Evolutionary conservation across 2,329 filamentous ascomycete genomes (phyloP), one percentile per base, ranked within the genome.

Genomic region (Helotiales sp.): DNA sequence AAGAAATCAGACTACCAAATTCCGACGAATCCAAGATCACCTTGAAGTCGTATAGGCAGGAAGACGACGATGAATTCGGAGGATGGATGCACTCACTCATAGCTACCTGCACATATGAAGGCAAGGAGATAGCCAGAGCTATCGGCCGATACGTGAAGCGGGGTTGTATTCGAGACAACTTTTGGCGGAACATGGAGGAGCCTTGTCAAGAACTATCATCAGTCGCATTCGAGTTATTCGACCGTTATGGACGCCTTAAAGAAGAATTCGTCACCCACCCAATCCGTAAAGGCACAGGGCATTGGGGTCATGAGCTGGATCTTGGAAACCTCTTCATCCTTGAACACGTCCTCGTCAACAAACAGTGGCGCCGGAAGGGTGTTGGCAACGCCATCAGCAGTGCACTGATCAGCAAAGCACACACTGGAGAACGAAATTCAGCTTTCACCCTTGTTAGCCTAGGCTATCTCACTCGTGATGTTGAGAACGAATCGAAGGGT

Each of bases 141-240:
- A 59, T 75, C 37, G 74, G 74, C 28, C 67, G 68, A 40, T 73
- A 74, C 59, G 71, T 78, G 43, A 8, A 68, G 30, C 71, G 73
- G 57, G 64, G 71, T 26, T n/a, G 20, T 15, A 76, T 79, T 15
- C 64, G 70, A 67, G 37, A 52, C 40, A 17, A 72, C 10, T 80
- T 80, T 70, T 78, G 75, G 73, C 49, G 67, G 30, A 64, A 75
- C 3, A 80, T 81, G 76, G 77, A 80, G 61, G 69, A 66, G 61
- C 69, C 70, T 30, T 72, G 72, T 49, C 50, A 70, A 64, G 77
- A 78, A 40, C 72, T 74, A 20, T 73, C 74, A 55, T 37, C 67
- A 17, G 65, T 81, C n/a, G 79, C 76, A 15, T 78, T 80, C 65
- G 67, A 75, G 8, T 60, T 81, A 4, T 80, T 81, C 66, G 76